Conservation (phyloP, 2,329 filamentous ascomycete species). For the Colletotrichum agaves region DNA sequence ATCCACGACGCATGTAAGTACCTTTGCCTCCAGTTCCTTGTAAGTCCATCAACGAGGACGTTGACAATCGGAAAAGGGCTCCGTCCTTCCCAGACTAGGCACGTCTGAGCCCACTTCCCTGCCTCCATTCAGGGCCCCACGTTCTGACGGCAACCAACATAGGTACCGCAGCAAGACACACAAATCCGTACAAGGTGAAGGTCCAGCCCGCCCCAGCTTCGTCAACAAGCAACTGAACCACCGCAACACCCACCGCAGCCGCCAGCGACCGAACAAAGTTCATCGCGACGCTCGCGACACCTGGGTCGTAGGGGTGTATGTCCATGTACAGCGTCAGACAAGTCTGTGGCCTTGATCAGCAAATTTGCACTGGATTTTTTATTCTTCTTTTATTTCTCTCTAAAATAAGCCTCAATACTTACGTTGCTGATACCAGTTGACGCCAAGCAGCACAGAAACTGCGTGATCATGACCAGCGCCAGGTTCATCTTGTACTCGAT, state of each 20-base stretch:
- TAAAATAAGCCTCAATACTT: background rate
- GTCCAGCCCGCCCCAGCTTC: slow-evolving; percentile 1
- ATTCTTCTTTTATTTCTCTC: no score
- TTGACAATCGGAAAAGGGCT: no score
- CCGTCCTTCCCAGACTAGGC: no score
- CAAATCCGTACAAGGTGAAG: background rate
- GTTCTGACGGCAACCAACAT: background rate
- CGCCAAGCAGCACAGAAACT: slow-evolving; percentile 7
- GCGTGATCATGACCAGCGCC: background rate
- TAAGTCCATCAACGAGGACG: no score
- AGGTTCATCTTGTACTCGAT: background rate
- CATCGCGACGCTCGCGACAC: background rate
- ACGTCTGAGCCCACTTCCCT: background rate
- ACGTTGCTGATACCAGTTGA: slow-evolving; percentile 6
- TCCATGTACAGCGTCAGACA: slow-evolving; percentile 12
- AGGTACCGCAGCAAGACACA: slow-evolving; percentile 2
- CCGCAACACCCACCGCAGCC: slow-evolving; percentile 4
- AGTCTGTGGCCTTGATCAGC: background rate
- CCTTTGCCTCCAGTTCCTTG: no score
- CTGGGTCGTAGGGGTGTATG: background rate
- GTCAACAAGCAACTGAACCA: background rate
- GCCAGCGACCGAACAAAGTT: slow-evolving; percentile 1
- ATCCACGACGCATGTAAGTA: no score
- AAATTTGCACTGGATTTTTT: no score
- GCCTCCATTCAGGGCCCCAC: background rate